Evolutionary conservation across 2,329 filamentous ascomycete species (phyloP), one percentile per base, ranked within the genome.

Genomic region (Cryphonectria nitschkei): DNA sequence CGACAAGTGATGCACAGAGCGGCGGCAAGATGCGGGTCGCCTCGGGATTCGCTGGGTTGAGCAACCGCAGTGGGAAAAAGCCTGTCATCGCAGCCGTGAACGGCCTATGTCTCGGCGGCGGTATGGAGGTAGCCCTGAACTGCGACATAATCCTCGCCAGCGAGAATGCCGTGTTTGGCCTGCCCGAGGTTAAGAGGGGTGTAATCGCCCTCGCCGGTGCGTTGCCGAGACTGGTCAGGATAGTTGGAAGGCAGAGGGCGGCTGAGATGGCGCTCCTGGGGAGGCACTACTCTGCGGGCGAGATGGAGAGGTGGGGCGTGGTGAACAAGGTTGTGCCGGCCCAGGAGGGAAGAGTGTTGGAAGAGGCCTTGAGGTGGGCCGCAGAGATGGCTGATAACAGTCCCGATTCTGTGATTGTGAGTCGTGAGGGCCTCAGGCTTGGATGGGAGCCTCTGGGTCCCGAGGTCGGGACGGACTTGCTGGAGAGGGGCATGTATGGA

Each of bases 21-120:
- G 63, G 43, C 26, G 68, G 73, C 66, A 68, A 69, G 54, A 73
- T 75, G 26, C 81, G 81, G 77, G 76, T 82, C 0, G 75, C 82
- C 0, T 80, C 82, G 1, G 91, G 91, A 1, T 92, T 93, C 72
- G 90, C 88, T 34, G 91, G 87, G 0, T 80, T 94, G 43, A 89
- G 87, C 68, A 89, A 92, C 73, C 85, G 92, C 37, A 79, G 81
- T 6, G 92, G 92, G 64, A 89, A 88, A 80, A 95, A 95, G 77
- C 93, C 93, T 7, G 85, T 95, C 69, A 86, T 95, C 39, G 91
- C 90, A 1, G 93, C 92, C 0, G 90, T 95, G 29, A 93, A 94
- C 76, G 93, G 93, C 8, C 82, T 92, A 26, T 92, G 91, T 70
- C 85, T 93, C 62, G 93, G 93, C 50, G 93, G 92, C 68, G 93